These are phyloP conservation scores for Cryptosporidium canis DNA, from an alignment of 169 alveolate genomes.

Conservation along the genomic window DNA sequence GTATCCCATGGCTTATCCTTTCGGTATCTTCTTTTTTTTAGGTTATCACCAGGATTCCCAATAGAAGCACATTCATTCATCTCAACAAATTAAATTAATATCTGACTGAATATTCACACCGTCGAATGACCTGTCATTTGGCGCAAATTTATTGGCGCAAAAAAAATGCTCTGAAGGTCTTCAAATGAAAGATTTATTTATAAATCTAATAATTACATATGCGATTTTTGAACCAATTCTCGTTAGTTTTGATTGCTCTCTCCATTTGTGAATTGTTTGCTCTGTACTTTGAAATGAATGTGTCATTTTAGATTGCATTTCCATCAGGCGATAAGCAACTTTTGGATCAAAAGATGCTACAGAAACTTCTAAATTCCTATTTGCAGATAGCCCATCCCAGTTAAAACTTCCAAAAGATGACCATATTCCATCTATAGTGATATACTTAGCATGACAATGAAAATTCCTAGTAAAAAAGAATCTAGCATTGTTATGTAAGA, in stretches of 20 bases:
- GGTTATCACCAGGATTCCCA: neutral
- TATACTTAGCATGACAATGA: constrained; percentile 71
- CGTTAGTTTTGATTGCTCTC: neutral
- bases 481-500: constrained; percentile 35
- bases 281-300: constrained; percentile 24
- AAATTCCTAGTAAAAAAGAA: constrained; percentile 56
- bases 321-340: constrained; percentile 17
- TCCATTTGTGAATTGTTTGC: constrained; percentile 21
- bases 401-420: constrained; percentile 71
- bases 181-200: neutral
- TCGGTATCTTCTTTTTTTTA: constrained; percentile 90
- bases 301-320: constrained; percentile 45
- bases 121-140: neutral
- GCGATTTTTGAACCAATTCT: constrained; percentile 21
- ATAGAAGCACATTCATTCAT: neutral
- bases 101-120: neutral
- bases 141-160: constrained; percentile 1
- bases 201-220: neutral
- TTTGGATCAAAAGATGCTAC: constrained; percentile 63
- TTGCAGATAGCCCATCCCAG: constrained; percentile 64
- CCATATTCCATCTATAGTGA: constrained; percentile 69
- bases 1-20: constrained; percentile 99
- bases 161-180: neutral
- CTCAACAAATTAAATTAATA: neutral
- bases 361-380: constrained; percentile 59